phyloP scores from a whole-genome alignment of 352 stramenopile species.

The Phytophthora sp. region DNA sequence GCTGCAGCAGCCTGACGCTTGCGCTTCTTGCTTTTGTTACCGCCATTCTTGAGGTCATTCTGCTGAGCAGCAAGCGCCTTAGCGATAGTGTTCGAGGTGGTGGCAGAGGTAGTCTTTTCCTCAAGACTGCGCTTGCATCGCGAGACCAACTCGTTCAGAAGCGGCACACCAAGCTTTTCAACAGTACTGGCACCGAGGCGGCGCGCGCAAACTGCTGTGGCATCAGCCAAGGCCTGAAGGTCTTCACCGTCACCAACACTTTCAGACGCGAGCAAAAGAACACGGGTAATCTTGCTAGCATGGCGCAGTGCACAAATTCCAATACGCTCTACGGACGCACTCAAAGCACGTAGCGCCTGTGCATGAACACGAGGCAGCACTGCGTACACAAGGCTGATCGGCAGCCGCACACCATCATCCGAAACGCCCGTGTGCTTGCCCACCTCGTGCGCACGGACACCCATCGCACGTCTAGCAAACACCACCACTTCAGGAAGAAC shows the following conservation, averaged over 20 bases:
- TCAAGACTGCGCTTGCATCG: conserved; percentile 62
- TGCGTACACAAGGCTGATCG: conserved; percentile 75
- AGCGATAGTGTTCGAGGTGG: conserved; percentile 7
- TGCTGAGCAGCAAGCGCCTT: conserved; percentile 23
- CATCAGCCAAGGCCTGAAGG: conserved; percentile 53
- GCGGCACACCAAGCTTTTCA: conserved; percentile 69
- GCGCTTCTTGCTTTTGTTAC: conserved; percentile 83
- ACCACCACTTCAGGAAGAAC: conserved; percentile 60
- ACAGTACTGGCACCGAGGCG: conserved; percentile 71
- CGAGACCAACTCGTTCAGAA: conserved; percentile 65
- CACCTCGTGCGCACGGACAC: conserved; percentile 69
- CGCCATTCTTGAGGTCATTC: conserved; percentile 24
- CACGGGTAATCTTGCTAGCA: conserved; percentile 66
- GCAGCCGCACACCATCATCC: conserved; percentile 76
- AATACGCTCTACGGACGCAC: conserved; percentile 46
- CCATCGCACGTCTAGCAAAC: conserved; percentile 65
- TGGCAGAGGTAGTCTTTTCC: conserved; percentile 20
- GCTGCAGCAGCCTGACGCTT: conserved; percentile 73
- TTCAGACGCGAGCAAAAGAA: conserved; percentile 67
- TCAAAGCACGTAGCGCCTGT: conserved; percentile 49
- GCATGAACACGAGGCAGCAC: conserved; percentile 64
- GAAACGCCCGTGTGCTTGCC: conserved; percentile 85
- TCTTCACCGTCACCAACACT: conserved; percentile 35
- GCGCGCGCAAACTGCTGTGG: conserved; percentile 56
- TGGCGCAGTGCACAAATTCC: conserved; percentile 72